Base-by-base conservation (phyloP, 2,329 filamentous ascomycete genomes). In the Fusarium aywerte region DNA sequence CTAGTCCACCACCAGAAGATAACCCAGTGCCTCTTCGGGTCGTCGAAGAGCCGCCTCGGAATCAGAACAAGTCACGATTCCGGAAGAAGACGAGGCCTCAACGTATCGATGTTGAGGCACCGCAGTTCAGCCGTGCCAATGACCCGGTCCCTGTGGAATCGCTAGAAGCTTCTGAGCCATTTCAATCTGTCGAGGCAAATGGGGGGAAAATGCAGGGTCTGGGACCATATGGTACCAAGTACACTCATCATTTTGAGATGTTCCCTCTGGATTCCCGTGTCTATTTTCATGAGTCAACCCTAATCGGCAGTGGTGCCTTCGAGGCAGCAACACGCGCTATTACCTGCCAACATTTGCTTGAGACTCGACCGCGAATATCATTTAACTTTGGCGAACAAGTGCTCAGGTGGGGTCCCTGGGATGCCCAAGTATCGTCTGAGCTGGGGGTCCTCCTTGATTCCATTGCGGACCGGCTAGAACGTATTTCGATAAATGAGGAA, bases 181-280 rank as follows among this genome's bases (percentile, higher is more conserved):
- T 47, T 42, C 62, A 59, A 13, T 36, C 38, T 15, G 20, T 42
- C 7, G 67, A 71, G 21, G 29, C 40, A 29, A 68, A 75, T 9
- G 65, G 67, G 4, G 68, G 62, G 42, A 80, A 74, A 42, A 67
- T 90, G n/a, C 68, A 74, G 12, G 86, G 87, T 1, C 76, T 90
- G 9, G 86, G 84, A 0, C 85, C 86, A 1, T 89, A 87, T 72
- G 88, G 88, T 2, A 87, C 85, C 2, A 80, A 82, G 23, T 90
- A 90, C 72, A 85, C 87, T 0, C 82, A 85, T 32, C 83, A 90
- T 70, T 90, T 90, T 63, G 87, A 89, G 43, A 75, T 87, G 6
- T 88, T 89, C 52, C 87, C 87, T 18, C 76, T 90, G 29, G 82
- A 85, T 36, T 70, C 75, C 8, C 83, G 83, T 4, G 81, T 85